Conservation (phyloP, 306 rosid species). For the Cucurbita moschata region DNA sequence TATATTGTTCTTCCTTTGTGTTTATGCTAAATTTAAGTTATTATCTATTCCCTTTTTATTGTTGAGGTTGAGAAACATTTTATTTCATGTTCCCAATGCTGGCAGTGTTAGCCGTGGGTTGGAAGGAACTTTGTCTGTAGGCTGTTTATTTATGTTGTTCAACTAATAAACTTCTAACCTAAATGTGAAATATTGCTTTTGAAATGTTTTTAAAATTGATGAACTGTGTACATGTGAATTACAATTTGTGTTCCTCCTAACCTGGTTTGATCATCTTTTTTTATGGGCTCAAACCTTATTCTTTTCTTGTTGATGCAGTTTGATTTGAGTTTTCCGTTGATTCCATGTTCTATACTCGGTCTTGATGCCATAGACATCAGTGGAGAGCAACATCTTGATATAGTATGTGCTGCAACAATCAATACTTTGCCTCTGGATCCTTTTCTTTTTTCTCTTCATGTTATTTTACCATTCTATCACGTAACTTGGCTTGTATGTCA, state of each 20-base stretch:
- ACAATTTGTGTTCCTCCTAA: not conserved
- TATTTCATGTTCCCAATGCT: not conserved
- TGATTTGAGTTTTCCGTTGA: slow-evolving; percentile 80
- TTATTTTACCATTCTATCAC: not conserved
- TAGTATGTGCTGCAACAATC: slow-evolving; percentile 37
- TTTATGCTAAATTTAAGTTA: not conserved
- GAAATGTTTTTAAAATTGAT: not conserved
- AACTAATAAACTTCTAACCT: not conserved
- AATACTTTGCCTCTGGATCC: not conserved
- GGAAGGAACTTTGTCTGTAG: not conserved
- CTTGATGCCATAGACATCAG: slow-evolving; percentile 78
- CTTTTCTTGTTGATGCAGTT: slow-evolving; percentile 46
- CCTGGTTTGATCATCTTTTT: not conserved
- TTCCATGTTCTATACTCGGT: slow-evolving; percentile 82
- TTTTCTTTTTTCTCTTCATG: not conserved
- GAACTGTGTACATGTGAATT: not conserved
- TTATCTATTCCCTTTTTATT: not conserved
- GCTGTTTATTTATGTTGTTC: not conserved
- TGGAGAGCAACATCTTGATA: slow-evolving; percentile 84
- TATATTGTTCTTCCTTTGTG: not conserved
- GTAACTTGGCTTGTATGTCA: not conserved
- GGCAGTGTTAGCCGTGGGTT: not conserved
- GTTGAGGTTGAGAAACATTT: not conserved
- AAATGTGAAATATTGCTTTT: not conserved
- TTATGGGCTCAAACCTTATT: not conserved